These are phyloP conservation scores for Salix brachista DNA, from an alignment of 345 rosid genomes.

Conservation along the genomic window DNA sequence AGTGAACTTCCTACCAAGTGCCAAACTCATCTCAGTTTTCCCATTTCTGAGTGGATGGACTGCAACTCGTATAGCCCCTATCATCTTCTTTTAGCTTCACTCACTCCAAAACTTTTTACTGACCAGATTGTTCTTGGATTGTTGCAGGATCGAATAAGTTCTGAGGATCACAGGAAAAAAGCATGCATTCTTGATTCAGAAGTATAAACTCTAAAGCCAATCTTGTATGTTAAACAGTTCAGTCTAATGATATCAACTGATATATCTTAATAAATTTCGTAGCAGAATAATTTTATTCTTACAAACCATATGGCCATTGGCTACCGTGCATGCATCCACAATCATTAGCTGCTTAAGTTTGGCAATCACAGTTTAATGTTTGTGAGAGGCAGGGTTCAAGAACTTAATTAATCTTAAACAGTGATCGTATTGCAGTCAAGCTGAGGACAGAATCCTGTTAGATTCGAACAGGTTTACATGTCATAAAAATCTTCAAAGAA, in stretches of 20 bases:
- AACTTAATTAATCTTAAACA: not conserved
- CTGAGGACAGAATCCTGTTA: not conserved
- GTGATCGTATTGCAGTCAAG: not conserved
- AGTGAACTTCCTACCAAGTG: not conserved
- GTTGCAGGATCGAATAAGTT: not conserved
- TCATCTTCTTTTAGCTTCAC: not conserved
- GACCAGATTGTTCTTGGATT: not conserved
- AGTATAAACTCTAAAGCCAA: not conserved
- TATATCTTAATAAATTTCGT: not conserved
- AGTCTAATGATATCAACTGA: not conserved
- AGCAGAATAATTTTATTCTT: not conserved
- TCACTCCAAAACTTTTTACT: no score
- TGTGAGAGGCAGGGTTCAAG: not conserved
- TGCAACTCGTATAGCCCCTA: constrained; percentile 27
- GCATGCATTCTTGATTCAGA: not conserved
- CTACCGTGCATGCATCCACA: not conserved
- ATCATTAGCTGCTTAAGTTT: not conserved
- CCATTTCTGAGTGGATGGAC: constrained; percentile 36
- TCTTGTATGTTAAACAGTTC: not conserved
- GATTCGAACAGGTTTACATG: not conserved
- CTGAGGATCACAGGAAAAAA: not conserved
- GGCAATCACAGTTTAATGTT: not conserved
- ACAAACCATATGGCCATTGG: not conserved
- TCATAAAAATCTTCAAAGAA: not conserved
- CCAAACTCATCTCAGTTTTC: constrained; percentile 36